phyloP scores from a whole-genome alignment of 2,329 filamentous ascomycete genomes.

The Microcyclospora pomicola region DNA sequence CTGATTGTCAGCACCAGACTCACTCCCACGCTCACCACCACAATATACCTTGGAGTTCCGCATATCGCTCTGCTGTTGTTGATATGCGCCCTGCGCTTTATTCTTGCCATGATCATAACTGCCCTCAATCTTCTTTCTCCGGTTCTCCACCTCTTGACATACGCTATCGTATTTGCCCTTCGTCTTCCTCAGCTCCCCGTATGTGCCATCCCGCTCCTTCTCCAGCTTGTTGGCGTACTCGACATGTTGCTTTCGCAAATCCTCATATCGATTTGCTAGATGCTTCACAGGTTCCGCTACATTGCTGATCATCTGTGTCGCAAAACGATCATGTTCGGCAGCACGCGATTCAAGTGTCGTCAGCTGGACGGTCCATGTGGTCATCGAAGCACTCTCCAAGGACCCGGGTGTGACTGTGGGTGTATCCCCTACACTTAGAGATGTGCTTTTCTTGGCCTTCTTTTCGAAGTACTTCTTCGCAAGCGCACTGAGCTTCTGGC shows the following conservation, averaged over 20 bases:
- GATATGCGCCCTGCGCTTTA: conserved; percentile 82
- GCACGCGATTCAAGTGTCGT: conserved; percentile 79
- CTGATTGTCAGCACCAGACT: conserved; percentile 2
- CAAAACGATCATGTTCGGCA: conserved; percentile 76
- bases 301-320: conserved; percentile 60
- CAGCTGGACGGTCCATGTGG: conserved; percentile 91
- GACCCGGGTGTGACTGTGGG: conserved; percentile 89
- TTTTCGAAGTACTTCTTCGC: conserved; percentile 97
- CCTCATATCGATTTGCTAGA: conserved; percentile 64
- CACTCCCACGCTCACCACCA: not conserved
- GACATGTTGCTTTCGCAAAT: conserved; percentile 77
- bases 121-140: conserved; percentile 86
- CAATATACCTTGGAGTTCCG: conserved; percentile 62
- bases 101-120: conserved; percentile 75
- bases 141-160: conserved; percentile 88
- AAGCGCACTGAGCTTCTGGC: conserved; percentile 68
- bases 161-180: conserved; percentile 87
- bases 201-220: conserved; percentile 73
- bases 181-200: conserved; percentile 72
- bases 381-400: conserved; percentile 88
- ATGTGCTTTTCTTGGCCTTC: conserved; percentile 80
- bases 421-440: conserved; percentile 82
- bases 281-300: conserved; percentile 78
- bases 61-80: conserved; percentile 89
- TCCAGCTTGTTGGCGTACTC: conserved; percentile 84